phyloP scores from a whole-genome alignment of 768 basidiomycete genomes.

The Cyclocybe cylindracea region DNA sequence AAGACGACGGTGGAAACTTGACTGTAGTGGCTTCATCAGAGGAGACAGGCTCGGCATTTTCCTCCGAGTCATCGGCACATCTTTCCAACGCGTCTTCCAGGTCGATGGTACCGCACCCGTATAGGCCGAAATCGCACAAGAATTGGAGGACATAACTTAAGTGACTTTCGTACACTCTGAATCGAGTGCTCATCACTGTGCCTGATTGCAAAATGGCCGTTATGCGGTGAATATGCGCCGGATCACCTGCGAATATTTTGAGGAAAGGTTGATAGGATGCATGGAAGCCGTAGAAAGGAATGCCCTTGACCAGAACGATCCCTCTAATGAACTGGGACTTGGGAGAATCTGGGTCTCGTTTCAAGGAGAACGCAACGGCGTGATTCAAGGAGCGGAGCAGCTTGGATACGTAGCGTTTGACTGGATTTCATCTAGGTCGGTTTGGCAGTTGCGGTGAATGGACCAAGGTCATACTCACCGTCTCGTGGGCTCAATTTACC shows the following conservation, averaged over 20 bases:
- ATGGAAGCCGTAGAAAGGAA: constrained; percentile 95
- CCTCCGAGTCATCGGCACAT: constrained; percentile 29
- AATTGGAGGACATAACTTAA: constrained; percentile 88
- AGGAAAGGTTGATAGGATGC: constrained; percentile 83
- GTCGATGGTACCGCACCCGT: constrained; percentile 91
- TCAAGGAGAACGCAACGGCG: constrained; percentile 81
- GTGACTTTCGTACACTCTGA: constrained; percentile 87
- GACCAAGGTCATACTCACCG: constrained; percentile 41
- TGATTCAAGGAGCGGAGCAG: constrained; percentile 80
- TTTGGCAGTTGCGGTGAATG: background rate
- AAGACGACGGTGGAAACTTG: constrained; percentile 50
- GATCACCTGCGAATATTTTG: constrained; percentile 80
- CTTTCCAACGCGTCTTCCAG: constrained; percentile 68
- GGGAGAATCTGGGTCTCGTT: constrained; percentile 63
- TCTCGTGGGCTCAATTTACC: constrained; percentile 62
- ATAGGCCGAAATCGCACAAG: constrained; percentile 92
- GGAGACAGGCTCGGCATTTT: constrained; percentile 31
- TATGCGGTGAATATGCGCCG: constrained; percentile 65
- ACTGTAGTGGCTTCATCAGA: constrained; percentile 9
- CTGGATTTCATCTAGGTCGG: constrained; percentile 36
- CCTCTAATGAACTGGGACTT: constrained; percentile 69
- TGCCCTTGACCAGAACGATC: constrained; percentile 87
- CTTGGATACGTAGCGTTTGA: constrained; percentile 68
- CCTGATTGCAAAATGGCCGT: constrained; percentile 81
- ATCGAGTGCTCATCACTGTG: constrained; percentile 76